phyloP scores from a whole-genome alignment of 2,329 filamentous ascomycete genomes.

The Colletotrichum destructivum region DNA sequence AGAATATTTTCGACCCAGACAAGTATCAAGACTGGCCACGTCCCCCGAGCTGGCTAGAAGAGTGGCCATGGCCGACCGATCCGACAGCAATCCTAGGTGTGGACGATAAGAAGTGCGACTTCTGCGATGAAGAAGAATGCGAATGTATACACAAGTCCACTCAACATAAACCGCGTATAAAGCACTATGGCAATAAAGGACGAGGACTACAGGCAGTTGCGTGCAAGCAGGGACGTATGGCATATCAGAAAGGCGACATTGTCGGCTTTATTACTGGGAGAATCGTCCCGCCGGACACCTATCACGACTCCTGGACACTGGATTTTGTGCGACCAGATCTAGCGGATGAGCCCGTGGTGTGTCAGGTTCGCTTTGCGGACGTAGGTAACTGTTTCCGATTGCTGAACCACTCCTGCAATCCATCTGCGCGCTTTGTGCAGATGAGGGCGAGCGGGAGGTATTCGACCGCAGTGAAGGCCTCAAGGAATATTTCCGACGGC shows the following conservation, averaged over 20 bases:
- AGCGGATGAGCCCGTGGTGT: constrained; percentile 9
- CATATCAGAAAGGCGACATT: constrained; percentile 5
- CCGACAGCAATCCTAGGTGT: constrained; percentile 5
- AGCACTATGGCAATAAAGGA: constrained; percentile 4
- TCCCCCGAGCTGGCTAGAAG: neutral
- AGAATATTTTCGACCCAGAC: neutral
- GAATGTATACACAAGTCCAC: neutral
- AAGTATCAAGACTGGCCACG: neutral
- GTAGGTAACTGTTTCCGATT: constrained; percentile 17
- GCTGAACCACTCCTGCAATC: constrained; percentile 20
- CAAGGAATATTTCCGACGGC: constrained; percentile 6
- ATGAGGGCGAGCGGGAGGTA: constrained; percentile 15
- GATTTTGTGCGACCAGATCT: constrained; percentile 17
- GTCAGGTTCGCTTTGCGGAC: constrained; percentile 1
- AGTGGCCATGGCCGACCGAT: constrained; percentile 2
- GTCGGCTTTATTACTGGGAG: constrained; percentile 1
- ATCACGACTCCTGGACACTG: neutral
- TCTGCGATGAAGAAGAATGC: constrained; percentile 14
- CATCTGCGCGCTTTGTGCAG: constrained; percentile 11
- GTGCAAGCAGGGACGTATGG: neutral
- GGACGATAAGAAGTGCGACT: constrained; percentile 11
- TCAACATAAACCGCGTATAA: neutral
- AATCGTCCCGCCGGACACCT: constrained; percentile 4
- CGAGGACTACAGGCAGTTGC: constrained; percentile 22
- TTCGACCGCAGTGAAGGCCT: constrained; percentile 7